Evolutionary conservation across 805 yeast genomes (phyloP).

Genomic region (Lachancea sp.): DNA sequence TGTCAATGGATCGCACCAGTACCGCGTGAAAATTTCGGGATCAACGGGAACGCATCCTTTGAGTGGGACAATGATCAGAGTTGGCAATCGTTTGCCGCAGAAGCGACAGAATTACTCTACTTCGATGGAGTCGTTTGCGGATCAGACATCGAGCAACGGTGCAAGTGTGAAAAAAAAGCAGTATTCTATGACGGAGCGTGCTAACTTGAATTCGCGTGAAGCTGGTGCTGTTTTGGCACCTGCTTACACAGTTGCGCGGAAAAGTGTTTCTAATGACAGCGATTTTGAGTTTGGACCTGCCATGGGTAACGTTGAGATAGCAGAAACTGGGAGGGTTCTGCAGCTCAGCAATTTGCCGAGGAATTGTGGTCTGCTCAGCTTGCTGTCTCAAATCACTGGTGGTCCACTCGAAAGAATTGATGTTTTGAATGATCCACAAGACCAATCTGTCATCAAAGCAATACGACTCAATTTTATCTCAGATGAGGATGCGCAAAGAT

Average conservation of each 20-base stretch:
- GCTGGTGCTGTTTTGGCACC: background rate
- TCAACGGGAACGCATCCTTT: background rate
- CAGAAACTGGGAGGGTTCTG: background rate
- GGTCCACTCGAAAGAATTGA: slow-evolving; percentile 59
- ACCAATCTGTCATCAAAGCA: slow-evolving; percentile 19
- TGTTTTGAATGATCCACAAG: slow-evolving; percentile 16
- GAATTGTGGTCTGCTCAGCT: slow-evolving; percentile 41
- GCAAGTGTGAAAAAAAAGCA: background rate
- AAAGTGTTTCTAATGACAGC: background rate
- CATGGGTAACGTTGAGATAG: background rate
- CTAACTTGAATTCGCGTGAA: background rate
- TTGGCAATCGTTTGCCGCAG: slow-evolving; percentile 4
- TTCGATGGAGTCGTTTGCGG: background rate
- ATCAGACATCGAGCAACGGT: background rate
- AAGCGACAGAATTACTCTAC: slow-evolving; percentile 1
- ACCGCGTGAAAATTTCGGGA: background rate
- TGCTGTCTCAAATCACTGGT: slow-evolving; percentile 54
- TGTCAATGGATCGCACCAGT: background rate
- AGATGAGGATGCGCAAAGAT: slow-evolving; percentile 48
- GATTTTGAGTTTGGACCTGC: background rate
- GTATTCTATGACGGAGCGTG: background rate
- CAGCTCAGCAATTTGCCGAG: slow-evolving; percentile 33
- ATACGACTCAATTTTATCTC: slow-evolving; percentile 47
- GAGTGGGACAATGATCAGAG: slow-evolving; percentile 4
- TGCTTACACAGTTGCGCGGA: too few relatives aligned